These are phyloP conservation scores for Pseudonitzschia multistriata DNA, from an alignment of 108 stramenopile genomes.

Conservation along the genomic window DNA sequence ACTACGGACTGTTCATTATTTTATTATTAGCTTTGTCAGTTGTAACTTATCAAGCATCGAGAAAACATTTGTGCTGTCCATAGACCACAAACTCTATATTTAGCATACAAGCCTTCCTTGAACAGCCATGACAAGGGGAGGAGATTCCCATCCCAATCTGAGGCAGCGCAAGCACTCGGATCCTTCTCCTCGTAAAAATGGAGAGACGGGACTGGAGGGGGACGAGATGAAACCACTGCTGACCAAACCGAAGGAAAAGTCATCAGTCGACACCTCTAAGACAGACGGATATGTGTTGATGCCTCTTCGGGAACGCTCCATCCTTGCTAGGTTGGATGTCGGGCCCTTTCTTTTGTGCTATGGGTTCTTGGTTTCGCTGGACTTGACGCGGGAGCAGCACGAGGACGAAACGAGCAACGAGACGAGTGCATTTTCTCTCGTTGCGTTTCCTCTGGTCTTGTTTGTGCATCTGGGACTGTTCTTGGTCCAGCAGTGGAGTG, in stretches of 20 bases:
- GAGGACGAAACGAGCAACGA: neutral
- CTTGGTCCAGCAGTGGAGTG: constrained; percentile 48
- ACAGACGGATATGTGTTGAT: constrained; percentile 26
- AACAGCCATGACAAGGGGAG: neutral
- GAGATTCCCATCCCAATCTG: constrained; percentile 13
- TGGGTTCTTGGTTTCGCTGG: constrained; percentile 33
- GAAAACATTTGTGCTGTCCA: no score
- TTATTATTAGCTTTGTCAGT: no score
- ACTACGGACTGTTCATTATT: no score
- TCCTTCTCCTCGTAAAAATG: neutral
- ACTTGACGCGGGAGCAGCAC: constrained; percentile 4
- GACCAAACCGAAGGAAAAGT: neutral
- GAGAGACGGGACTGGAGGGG: neutral
- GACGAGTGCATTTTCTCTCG: constrained; percentile 5
- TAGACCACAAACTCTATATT: no score
- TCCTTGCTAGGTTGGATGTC: constrained; percentile 50
- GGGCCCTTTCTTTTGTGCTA: constrained; percentile 53
- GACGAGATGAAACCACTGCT: neutral
- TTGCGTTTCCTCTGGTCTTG: constrained; percentile 29
- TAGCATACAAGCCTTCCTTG: no score
- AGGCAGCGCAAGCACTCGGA: constrained; percentile 1
- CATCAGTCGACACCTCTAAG: neutral
- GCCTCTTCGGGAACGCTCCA: constrained; percentile 44
- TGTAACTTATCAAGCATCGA: no score
- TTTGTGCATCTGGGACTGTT: constrained; percentile 34